Evolutionary conservation across 139 green algal genomes (phyloP), one percentile per base, ranked within the genome.

Genomic region (Prasinococcaceae sp.): DNA sequence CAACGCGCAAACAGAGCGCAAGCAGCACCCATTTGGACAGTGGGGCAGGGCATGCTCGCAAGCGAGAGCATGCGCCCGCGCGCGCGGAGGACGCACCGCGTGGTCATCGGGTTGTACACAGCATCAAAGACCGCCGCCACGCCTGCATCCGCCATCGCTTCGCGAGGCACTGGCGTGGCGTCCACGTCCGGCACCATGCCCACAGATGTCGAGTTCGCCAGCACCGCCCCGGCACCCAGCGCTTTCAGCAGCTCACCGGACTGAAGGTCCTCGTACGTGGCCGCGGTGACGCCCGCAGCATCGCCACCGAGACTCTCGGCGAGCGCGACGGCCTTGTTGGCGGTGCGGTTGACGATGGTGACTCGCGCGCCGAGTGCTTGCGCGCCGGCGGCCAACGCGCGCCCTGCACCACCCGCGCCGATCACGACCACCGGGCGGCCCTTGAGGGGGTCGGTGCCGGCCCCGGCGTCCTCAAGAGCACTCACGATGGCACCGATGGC

Each of bases 51-150:
- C n/a, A n/a, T n/a, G n/a, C n/a, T n/a, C n/a, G n/a, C n/a, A n/a
- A n/a, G n/a, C n/a, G n/a, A n/a, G n/a, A n/a, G n/a, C n/a, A n/a
- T n/a, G n/a, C n/a, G n/a, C n/a, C 50, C 45, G 50, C 68, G n/a
- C 76, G 74, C 0, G 43, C 62, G 3, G 48, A n/a, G n/a, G n/a
- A n/a, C n/a, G n/a, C n/a, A n/a, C 61, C 54, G 73, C 1, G 89
- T 97, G 24, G 89, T 55, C 48, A 92, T 65, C 16, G 90, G 90
- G 1, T 81, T 96, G 79, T 98, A 98, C 6, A 98, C 79, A 0
- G 90, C 90, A 47, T 98, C 90, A 73, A 98, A 98, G 9, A 94
- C 92, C 1, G 96, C 58, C 33, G 67, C 20, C 33, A 69, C 83
- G 27, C 28, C 29, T 35, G 46, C 71, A 8, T 78, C 66, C n/a